Conservation (phyloP, 805 yeast species). For the Kockiozyma suomiensis region DNA sequence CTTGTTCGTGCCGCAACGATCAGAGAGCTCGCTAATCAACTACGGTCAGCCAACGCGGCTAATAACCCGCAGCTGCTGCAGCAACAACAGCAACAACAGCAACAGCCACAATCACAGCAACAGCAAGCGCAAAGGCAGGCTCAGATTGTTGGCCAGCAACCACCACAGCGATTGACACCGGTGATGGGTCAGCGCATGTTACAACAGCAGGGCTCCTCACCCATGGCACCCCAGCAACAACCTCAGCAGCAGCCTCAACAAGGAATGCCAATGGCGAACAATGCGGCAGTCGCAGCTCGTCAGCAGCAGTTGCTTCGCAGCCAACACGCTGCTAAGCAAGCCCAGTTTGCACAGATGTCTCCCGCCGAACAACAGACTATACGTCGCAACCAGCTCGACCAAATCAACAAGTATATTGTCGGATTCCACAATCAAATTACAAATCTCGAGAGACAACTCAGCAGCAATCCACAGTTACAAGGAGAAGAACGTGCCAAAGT, state of each 20-base stretch:
- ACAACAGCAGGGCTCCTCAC: constrained; percentile 7
- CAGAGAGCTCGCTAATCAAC: constrained; percentile 24
- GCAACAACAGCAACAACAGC: constrained; percentile 18
- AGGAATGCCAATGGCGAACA: background rate
- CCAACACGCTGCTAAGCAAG: constrained; percentile 22
- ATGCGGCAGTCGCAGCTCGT: constrained; percentile 9
- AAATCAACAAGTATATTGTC: constrained; percentile 14
- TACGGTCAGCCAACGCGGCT: constrained; percentile 10
- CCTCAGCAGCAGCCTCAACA: constrained; percentile 9
- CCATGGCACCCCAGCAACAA: constrained; percentile 7
- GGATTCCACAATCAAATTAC: constrained; percentile 23
- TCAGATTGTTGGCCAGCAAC: background rate
- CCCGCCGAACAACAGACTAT: constrained; percentile 31
- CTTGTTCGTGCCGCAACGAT: constrained; percentile 23
- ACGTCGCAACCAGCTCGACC: constrained; percentile 22
- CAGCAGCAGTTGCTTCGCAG: constrained; percentile 12
- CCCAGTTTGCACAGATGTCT: constrained; percentile 25
- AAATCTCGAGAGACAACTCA: constrained; percentile 21
- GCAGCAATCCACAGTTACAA: constrained; percentile 18
- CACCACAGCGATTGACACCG: constrained; percentile 19
- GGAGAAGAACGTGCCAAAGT: constrained; percentile 31
- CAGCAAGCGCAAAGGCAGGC: constrained; percentile 20
- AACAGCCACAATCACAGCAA: constrained; percentile 27
- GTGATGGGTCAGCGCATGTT: constrained; percentile 11
- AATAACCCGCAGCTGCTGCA: constrained; percentile 9